Percentiles rank a stretch among this genome's conserved stretches.
These are phyloP conservation scores for Boletus patriciae DNA, from an alignment of 768 basidiomycete species.

Conservation along the genomic window DNA sequence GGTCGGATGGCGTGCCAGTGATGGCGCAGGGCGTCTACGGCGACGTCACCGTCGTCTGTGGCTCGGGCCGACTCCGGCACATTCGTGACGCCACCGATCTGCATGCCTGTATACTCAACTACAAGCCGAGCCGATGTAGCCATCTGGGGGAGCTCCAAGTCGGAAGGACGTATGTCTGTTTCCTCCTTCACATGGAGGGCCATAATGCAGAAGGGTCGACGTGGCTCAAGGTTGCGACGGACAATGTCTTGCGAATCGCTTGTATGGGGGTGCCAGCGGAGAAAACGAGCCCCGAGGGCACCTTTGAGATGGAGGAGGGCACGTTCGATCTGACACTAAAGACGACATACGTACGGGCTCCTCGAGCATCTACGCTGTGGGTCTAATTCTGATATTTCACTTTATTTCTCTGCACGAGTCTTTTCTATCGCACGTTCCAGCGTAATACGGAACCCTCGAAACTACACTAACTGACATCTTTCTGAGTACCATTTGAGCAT, in stretches of 20 bases:
- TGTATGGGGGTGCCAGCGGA: constrained; percentile 6
- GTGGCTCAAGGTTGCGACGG: constrained; percentile 28
- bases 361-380: constrained; percentile 4
- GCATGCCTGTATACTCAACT: constrained; percentile 26
- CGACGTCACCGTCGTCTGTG: constrained; percentile 18
- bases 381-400: background rate
- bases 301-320: background rate
- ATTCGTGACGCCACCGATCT: constrained; percentile 17
- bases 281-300: background rate
- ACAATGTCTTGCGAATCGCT: constrained; percentile 22
- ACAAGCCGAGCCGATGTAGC: background rate
- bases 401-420: background rate
- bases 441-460: too few species aligned
- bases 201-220: constrained; percentile 1
- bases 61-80: constrained; percentile 12
- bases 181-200: constrained; percentile 18
- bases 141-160: constrained; percentile 15
- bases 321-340: constrained; percentile 12
- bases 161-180: constrained; percentile 22
- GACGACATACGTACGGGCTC: constrained; percentile 14
- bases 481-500: too few species aligned
- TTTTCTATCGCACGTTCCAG: too few species aligned
- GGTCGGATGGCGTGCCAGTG: background rate
- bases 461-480: too few species aligned
- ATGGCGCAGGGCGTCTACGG: constrained; percentile 7